Base-by-base conservation (phyloP, 352 stramenopile genomes). In the Phytophthora crassamura region DNA sequence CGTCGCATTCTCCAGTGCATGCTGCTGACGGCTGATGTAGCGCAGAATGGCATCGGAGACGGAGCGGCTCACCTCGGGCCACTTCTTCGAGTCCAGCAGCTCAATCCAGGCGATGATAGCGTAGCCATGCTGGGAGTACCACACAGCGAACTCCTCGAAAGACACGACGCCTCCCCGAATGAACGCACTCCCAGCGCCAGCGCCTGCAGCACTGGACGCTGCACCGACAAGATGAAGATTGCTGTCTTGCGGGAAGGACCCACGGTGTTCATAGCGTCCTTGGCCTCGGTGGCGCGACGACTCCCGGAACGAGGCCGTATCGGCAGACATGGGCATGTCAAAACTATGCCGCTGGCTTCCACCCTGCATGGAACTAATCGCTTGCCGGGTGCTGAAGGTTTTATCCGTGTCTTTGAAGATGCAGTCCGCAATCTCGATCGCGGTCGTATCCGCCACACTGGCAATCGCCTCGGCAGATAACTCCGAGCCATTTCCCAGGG, bases 401-500 rank as follows among this genome's bases (percentile, higher is more conserved):
- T 94, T 94, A 57, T 90, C 83, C 2, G 76, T 91, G 46, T 94
- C 88, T 48, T 85, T 88, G 64, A 96, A 96, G 20, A 96, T 91
- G 7, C 75, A 82, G 32, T 93, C 83, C 2, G 84, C 82, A 40
- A 96, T 96, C 50, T 88, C 80, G 30, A 94, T 93, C 7, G 86
- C 87, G 11, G 88, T 90, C 0, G 84, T 83, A 56, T 96, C 88
- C 3, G 80, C 86, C 15, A 96, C 84, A 55, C 78, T 91, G 0
- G 84, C 88, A 34, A 96, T 91, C 1, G 82, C 85, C 73, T 94
- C 84, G 6, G 86, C 86, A 20, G 86, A 96, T 0, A 93, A 54
- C 25, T 96, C 86, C 0, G 84, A 86, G 10, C 84, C 90, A 47
- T 98, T 98, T 52, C 95, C 97, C 20, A 98, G 91, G 11, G 94